Conservation (phyloP, 2,329 filamentous ascomycete species). For the Hysterium pulicare region DNA sequence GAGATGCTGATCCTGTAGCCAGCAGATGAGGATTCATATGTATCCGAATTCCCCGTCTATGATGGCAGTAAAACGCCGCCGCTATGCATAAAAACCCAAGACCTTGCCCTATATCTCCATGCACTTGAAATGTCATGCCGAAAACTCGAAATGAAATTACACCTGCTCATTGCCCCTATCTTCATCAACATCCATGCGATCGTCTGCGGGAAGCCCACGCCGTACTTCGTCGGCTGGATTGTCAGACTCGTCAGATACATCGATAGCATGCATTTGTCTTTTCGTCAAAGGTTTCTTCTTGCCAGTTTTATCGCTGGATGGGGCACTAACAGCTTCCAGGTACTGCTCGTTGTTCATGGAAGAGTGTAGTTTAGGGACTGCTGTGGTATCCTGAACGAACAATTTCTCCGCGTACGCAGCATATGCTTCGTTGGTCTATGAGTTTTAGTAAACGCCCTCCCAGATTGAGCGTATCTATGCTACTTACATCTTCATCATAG, state of each 20-base stretch:
- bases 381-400: slow-evolving; percentile 49
- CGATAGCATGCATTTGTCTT: slow-evolving; percentile 22
- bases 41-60: no score
- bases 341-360: slow-evolving; percentile 58
- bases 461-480: slow-evolving; percentile 1
- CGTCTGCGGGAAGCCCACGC: neutral
- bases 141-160: no score
- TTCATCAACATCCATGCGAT: neutral
- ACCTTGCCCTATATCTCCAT: no score
- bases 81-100: neutral
- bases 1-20: no score
- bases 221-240: neutral
- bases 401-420: slow-evolving; percentile 71
- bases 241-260: slow-evolving; percentile 20
- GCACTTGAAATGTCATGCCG: no score
- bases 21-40: no score
- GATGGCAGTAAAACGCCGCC: neutral
- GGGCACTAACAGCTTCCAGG: slow-evolving; percentile 61
- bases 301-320: slow-evolving; percentile 36
- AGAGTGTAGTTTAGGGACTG: slow-evolving; percentile 50
- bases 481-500: slow-evolving; percentile 68
- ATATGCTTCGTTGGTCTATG: slow-evolving; percentile 66
- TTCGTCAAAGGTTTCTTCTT: slow-evolving; percentile 37
- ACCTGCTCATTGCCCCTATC: neutral
- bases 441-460: neutral